Evolutionary conservation across 2,329 filamentous ascomycete species (phyloP), one percentile per base, ranked within the genome.

Genomic region (Diplodia intermedia): DNA sequence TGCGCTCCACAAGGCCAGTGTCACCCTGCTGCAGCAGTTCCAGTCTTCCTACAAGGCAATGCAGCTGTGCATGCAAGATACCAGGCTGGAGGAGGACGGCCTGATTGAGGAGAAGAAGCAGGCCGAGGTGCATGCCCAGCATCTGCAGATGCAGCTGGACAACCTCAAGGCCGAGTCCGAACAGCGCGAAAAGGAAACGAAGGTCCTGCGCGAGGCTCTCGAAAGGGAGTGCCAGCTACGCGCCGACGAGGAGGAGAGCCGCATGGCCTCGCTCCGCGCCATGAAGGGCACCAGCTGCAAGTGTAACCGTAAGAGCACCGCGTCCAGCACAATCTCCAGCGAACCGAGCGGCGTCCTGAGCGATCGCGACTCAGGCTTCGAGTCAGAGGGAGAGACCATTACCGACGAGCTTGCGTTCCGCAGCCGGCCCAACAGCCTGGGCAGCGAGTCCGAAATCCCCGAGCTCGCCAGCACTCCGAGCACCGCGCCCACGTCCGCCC

Each of bases 81-180:
- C 83, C 3, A 77, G 83, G 43, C 84, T 83, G 4, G 86, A 88
- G 71, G 84, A 86, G 69, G 84, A 83, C 63, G 84, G 85, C 12
- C 85, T 86, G 71, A 80, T 82, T n/a, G 87, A 89, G 70, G 88
- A 89, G 74, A 80, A 87, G 0, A 86, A 88, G 69, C 87, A 89
- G 71, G 83, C 86, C 15, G 82, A 87, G 40, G 87, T 85, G 49
- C 82, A 86, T 8, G 82, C 85, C 15, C 80, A 82, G 47, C 84
- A 88, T 71, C 77, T 89, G 65, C 89, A 88, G 76, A 80, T 84
- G 70, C 88, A 89, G 75, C 79, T 90, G 23, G 85, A 88, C 73
- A 85, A 85, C 47, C 86, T 89, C 82, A 85, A 86, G 5, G 82
- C 82, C 36, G 57, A 68, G 14, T 14, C 40, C 82, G 83, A 69